These are phyloP conservation scores for Leccinum fallax DNA, from an alignment of 1,284 basidiomycete genomes.

Conservation along the genomic window DNA sequence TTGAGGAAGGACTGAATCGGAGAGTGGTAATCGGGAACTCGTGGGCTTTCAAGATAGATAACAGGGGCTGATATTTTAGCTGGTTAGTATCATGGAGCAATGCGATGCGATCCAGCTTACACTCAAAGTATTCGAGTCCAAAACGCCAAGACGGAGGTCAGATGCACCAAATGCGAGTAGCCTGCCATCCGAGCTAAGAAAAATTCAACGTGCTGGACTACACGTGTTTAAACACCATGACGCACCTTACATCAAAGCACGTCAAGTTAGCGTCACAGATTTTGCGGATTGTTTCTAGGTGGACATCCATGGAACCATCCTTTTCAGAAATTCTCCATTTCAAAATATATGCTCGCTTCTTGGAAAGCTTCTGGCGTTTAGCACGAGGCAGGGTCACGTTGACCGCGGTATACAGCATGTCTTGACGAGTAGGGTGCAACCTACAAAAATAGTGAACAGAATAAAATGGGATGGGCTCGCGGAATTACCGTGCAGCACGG, in stretches of 20 bases:
- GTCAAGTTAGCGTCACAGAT: constrained; percentile 81
- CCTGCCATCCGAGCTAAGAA: constrained; percentile 72
- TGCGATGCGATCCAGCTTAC: constrained; percentile 47
- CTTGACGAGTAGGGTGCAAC: constrained; percentile 59
- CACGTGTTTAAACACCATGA: constrained; percentile 10
- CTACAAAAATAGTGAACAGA: constrained; percentile 39
- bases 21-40: constrained; percentile 93
- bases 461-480: not conserved
- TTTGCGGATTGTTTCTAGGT: constrained; percentile 56
- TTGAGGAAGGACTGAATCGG: constrained; percentile 83
- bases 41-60: constrained; percentile 91
- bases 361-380: constrained; percentile 53
- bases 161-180: constrained; percentile 87
- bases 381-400: constrained; percentile 67
- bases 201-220: constrained; percentile 5
- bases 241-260: constrained; percentile 83
- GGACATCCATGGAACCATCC: constrained; percentile 37
- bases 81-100: constrained; percentile 3
- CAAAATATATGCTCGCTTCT: constrained; percentile 61
- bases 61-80: constrained; percentile 61
- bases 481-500: constrained; percentile 67
- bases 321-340: constrained; percentile 63
- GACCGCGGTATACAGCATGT: constrained; percentile 70
- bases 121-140: constrained; percentile 80
- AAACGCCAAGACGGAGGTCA: constrained; percentile 82